Evolutionary conservation across 768 basidiomycete genomes (phyloP), one percentile per base, ranked within the genome.

Genomic region (Naganishia vaughanmartiniae): DNA sequence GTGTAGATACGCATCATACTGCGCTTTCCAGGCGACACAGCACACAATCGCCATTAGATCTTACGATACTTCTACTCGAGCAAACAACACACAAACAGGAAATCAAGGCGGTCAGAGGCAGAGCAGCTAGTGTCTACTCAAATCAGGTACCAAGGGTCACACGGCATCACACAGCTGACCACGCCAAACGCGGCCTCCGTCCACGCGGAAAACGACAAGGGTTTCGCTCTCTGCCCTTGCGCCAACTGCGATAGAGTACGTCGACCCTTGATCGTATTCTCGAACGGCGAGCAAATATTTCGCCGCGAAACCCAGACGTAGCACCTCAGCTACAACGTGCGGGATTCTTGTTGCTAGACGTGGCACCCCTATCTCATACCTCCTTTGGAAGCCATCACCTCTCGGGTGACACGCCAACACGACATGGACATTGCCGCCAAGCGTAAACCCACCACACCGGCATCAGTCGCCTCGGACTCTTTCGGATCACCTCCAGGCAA

Each of bases 401-500:
- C 60, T 28, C 7, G 12, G 48, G 24, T n/a, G 24, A 12, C 4
- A 12, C 31, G n/a, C 24, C 24, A 17, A 24, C 57, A 45, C 60
- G 60, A 42, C 60, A 63, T 63, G 60, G 60, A 63, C 42, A 45
- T 63, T 30, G 24, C 60, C 60, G 39, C 60, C 19, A 15, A 42
- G 42, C 60, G 60, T 42, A 63, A 63, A 63, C 42, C 42, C n/a
- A 45, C 60, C 24, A 26, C 60, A 28, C 60, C 60, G 60, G 42
- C 39, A 21, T 34, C 60, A 17, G 39, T 45, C 5, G 60, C 60
- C 12, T 63, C 60, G 26, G 60, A 45, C 24, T 42, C 60, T 11
- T 63, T 63, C 60, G 60, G 60, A 24, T 63, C 60, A 26, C 60
- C 60, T 45, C 60, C 60, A 19, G 60, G 60, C 60, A 45, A 42